Base-by-base conservation (phyloP, 768 basidiomycete genomes). In the Tricholoma hemisulphureum region DNA sequence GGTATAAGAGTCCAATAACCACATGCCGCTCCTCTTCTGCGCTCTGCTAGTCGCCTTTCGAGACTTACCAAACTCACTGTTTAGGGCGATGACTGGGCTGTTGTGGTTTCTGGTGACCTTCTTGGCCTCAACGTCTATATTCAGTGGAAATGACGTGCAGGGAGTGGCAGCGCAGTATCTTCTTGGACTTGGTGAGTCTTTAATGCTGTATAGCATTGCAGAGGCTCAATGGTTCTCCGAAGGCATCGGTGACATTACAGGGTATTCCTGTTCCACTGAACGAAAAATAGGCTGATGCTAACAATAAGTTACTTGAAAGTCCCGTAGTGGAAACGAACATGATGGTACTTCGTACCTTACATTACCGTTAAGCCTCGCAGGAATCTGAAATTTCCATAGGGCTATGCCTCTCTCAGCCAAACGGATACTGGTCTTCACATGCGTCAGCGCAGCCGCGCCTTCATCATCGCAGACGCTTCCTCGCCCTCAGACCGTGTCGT, bases 281-380 rank as follows among this genome's bases (percentile, higher is more conserved):
- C 3, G 11, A 28, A 28, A 18, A n/a, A 18, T n/a, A 28, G 8
- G 26, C 28, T 9, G 13, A n/a, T 49, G 46, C 13, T 29, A 14
- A 34, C 37, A 56, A 53, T 39, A 34, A 60, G 37, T 53, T 16
- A 45, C 11, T 58, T 55, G 50, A 32, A 59, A 87, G 86, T 20
- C 87, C 89, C 3, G 83, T 90, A 16, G 88, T 91, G 6, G 88
- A 92, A 75, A 91, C 89, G 16, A 90, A 89, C 61, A 88, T 91
- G 85, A 89, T 90, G 88, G 87, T 84, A 68, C 48, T 71, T 60
- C 29, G 23, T 46, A 51, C 32, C 43, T 46, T 28, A 35, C n/a
- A n/a, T n/a, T 43, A n/a, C 31, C 31, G 7, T 18, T 8, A 1
- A 10, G 26, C 28, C 43, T 18, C 18, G 16, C 26, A 41, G 2